Percentiles rank a stretch among this genome's conserved stretches.
These are phyloP conservation scores for Colletotrichum tabaci DNA, from an alignment of 2,329 filamentous ascomycete genomes.

Conservation along the genomic window DNA sequence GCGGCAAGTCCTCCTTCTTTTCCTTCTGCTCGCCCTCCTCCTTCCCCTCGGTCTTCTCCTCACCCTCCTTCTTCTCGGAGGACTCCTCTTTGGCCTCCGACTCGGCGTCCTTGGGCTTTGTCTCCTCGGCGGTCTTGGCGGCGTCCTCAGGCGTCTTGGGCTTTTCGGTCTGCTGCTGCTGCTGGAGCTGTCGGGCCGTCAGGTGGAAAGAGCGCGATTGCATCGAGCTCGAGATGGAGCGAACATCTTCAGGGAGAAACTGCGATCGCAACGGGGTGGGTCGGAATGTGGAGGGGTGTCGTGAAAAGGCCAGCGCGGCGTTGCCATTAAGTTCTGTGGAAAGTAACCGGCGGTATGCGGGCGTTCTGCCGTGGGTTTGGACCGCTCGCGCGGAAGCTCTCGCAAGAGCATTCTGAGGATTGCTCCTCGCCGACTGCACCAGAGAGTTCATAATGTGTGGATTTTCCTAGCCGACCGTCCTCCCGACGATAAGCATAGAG, in stretches of 20 bases:
- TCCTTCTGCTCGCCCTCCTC: constrained; percentile 66
- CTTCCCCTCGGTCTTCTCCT: constrained; percentile 61
- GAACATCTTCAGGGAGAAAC: constrained; percentile 59
- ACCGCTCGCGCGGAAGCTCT: constrained; percentile 58
- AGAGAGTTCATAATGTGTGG: constrained; percentile 62
- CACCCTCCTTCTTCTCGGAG: constrained; percentile 54
- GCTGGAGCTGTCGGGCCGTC: constrained; percentile 47
- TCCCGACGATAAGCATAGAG: constrained; percentile 49
- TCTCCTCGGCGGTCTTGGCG: constrained; percentile 57
- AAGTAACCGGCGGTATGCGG: constrained; percentile 64
- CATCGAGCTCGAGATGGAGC: constrained; percentile 53
- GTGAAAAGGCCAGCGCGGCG: constrained; percentile 47
- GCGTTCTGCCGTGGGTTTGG: constrained; percentile 59
- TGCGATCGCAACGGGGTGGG: constrained; percentile 61
- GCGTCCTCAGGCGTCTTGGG: constrained; percentile 44
- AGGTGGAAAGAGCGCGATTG: constrained; percentile 57
- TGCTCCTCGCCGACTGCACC: constrained; percentile 58
- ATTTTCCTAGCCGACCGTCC: constrained; percentile 43
- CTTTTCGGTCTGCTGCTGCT: constrained; percentile 52
- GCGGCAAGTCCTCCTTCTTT: constrained; percentile 78
- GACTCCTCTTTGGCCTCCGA: constrained; percentile 47
- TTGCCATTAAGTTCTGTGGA: constrained; percentile 48
- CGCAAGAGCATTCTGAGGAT: constrained; percentile 58
- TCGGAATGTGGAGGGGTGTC: constrained; percentile 48
- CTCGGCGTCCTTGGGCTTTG: constrained; percentile 55